Percentiles rank a stretch among this genome's conserved stretches.
Evolutionary conservation across 139 green algal genomes (phyloP).

Genomic region (Auxenochlorella pyrenoidosa): DNA sequence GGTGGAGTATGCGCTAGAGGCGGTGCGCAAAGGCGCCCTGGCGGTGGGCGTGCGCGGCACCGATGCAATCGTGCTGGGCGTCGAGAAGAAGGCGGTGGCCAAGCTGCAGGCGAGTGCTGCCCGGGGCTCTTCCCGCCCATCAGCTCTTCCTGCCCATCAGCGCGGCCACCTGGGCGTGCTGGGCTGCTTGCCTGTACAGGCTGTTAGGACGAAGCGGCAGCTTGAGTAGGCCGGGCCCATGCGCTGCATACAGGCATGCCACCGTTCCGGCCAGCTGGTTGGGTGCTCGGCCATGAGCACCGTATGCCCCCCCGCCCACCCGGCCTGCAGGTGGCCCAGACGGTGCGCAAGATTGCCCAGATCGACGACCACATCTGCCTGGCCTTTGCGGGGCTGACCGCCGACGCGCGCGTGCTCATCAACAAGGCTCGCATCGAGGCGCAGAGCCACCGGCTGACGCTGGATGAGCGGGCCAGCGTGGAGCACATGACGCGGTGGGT

Average conservation of each 20-base stretch:
- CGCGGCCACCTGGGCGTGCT: no score
- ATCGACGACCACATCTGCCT: slow-evolving; percentile 98
- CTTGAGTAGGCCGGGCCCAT: no score
- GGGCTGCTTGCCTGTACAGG: no score
- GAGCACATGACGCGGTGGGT: slow-evolving; percentile 88
- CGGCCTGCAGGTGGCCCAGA: slow-evolving; percentile 76
- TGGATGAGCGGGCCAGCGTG: slow-evolving; percentile 88
- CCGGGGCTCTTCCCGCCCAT: no score
- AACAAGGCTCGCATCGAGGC: slow-evolving; percentile 93
- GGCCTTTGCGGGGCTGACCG: slow-evolving; percentile 96
- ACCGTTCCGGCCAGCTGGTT: no score
- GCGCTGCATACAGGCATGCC: not conserved
- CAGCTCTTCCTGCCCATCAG: not conserved
- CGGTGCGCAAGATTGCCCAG: slow-evolving; percentile 96
- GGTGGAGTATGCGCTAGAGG: slow-evolving; percentile 99
- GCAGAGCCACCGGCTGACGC: slow-evolving; percentile 87
- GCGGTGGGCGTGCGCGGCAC: slow-evolving; percentile 93
- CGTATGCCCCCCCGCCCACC: no score
- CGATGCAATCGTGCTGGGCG: slow-evolving; percentile 92
- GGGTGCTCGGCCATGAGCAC: no score
- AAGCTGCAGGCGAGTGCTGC: slow-evolving; percentile 84
- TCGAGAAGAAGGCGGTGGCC: slow-evolving; percentile 96
- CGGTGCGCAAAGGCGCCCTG: slow-evolving; percentile 93
- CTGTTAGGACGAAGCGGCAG: no score
- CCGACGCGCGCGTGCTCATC: slow-evolving; percentile 96